phyloP scores from a whole-genome alignment of 2,329 filamentous ascomycete species.

The Dryadomyces sulphureus region DNA sequence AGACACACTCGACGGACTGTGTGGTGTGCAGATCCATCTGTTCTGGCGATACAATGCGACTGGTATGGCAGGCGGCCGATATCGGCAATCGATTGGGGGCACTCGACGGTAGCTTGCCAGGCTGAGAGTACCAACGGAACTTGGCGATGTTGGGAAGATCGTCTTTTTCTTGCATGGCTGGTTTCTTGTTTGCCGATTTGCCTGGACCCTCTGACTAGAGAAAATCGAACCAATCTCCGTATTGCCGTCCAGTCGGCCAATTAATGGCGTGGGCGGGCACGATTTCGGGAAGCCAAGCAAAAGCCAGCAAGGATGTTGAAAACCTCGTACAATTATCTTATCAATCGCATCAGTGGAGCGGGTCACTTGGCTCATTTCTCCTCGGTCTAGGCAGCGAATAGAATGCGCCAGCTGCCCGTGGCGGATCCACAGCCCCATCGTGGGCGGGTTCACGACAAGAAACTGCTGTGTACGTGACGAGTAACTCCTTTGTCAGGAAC shows the following conservation, averaged over 20 bases:
- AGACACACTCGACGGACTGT: no score
- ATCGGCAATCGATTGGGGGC: not conserved
- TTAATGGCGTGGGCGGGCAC: constrained; percentile 4
- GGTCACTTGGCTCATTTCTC: not conserved
- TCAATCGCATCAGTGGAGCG: constrained; percentile 14
- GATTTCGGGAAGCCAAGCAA: constrained; percentile 4
- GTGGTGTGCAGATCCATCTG: no score
- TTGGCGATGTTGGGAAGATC: no score
- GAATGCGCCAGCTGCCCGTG: not conserved
- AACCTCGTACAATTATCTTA: constrained; percentile 14
- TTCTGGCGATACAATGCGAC: no score
- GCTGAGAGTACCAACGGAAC: no score
- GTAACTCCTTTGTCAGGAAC: no score
- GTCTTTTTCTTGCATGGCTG: no score
- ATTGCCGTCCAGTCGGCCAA: constrained; percentile 4
- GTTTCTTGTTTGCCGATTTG: no score
- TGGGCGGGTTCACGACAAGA: not conserved
- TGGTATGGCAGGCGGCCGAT: not conserved
- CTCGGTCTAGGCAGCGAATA: constrained; percentile 7
- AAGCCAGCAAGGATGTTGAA: not conserved
- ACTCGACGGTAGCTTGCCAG: not conserved
- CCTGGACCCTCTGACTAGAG: constrained; percentile 7
- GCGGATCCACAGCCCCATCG: not conserved
- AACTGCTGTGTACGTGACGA: no score
- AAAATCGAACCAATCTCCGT: constrained; percentile 1